These are phyloP conservation scores for Salix purpurea DNA, from an alignment of 345 rosid genomes.

Conservation along the genomic window DNA sequence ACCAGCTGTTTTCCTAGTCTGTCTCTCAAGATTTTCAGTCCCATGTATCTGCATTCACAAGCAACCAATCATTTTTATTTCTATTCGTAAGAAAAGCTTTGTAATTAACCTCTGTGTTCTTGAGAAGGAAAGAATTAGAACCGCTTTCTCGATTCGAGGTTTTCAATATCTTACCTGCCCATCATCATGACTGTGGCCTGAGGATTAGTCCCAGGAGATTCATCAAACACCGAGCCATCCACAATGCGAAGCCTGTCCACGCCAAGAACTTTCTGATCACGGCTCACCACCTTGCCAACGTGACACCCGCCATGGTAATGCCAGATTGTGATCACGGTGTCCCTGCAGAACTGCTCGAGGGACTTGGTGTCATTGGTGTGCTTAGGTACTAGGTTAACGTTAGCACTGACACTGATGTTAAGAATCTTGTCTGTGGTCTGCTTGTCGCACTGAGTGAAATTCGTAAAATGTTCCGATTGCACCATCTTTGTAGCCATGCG, in stretches of 20 bases:
- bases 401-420: constrained; percentile 64
- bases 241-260: constrained; percentile 64
- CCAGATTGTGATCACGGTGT: constrained; percentile 94
- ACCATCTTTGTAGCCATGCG: constrained; percentile 56
- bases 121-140: neutral
- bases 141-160: neutral
- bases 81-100: neutral
- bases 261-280: constrained; percentile 55
- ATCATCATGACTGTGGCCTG: constrained; percentile 95
- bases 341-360: constrained; percentile 88
- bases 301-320: constrained; percentile 95
- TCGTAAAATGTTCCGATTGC: constrained; percentile 56
- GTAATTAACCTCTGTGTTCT: neutral
- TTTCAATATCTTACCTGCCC: constrained; percentile 65
- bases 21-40: constrained; percentile 69
- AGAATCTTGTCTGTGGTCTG: constrained; percentile 57
- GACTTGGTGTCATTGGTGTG: constrained; percentile 75
- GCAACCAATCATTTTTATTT: neutral
- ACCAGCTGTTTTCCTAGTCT: constrained; percentile 60
- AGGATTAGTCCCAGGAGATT: constrained; percentile 97
- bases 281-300: constrained; percentile 72
- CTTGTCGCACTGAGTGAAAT: constrained; percentile 51
- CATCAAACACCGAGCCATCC: constrained; percentile 72
- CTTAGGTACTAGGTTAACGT: constrained; percentile 73
- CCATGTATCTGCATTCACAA: constrained; percentile 71